phyloP scores from a whole-genome alignment of 2,329 filamentous ascomycete genomes.

The Alternaria dauci region DNA sequence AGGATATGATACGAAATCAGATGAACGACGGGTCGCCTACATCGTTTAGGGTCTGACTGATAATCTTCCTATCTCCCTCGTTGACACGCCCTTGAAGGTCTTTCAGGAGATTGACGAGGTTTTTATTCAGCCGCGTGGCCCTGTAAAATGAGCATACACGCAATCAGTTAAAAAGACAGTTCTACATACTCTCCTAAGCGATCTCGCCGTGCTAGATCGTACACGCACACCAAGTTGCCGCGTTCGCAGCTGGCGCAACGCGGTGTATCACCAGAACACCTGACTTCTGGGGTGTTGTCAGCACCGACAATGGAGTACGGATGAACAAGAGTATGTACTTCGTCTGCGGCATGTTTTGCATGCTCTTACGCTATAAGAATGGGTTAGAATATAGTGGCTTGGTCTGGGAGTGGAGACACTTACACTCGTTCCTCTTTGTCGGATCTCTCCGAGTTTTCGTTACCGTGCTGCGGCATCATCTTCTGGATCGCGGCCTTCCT shows the following conservation, averaged over 20 bases:
- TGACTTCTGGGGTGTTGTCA: slow-evolving; percentile 28
- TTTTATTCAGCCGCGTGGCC: slow-evolving; percentile 32
- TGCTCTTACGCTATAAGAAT: slow-evolving; percentile 23
- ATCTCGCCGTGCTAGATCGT: slow-evolving; percentile 36
- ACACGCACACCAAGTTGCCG: slow-evolving; percentile 25
- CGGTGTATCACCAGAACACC: slow-evolving; percentile 36
- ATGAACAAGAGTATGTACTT: slow-evolving; percentile 17
- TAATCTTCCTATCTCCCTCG: slow-evolving; percentile 25
- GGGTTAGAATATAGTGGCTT: slow-evolving; percentile 3
- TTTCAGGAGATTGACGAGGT: slow-evolving; percentile 25
- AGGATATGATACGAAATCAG: no score
- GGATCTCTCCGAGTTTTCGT: slow-evolving; percentile 6
- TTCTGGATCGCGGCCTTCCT: slow-evolving; percentile 28
- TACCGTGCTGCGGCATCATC: slow-evolving; percentile 13
- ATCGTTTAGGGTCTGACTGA: slow-evolving; percentile 28
- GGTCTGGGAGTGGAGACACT: neutral
- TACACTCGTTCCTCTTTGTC: slow-evolving; percentile 33
- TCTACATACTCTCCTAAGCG: slow-evolving; percentile 32
- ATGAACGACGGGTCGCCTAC: slow-evolving; percentile 13
- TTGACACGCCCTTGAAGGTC: slow-evolving; percentile 27
- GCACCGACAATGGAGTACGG: neutral
- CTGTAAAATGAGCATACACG: slow-evolving; percentile 10
- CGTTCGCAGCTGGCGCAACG: slow-evolving; percentile 29
- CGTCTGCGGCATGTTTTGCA: slow-evolving; percentile 36
- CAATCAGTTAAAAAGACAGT: no score